Base-by-base conservation (phyloP, 208 protist species). In the Trypanosomatidae sp. region DNA sequence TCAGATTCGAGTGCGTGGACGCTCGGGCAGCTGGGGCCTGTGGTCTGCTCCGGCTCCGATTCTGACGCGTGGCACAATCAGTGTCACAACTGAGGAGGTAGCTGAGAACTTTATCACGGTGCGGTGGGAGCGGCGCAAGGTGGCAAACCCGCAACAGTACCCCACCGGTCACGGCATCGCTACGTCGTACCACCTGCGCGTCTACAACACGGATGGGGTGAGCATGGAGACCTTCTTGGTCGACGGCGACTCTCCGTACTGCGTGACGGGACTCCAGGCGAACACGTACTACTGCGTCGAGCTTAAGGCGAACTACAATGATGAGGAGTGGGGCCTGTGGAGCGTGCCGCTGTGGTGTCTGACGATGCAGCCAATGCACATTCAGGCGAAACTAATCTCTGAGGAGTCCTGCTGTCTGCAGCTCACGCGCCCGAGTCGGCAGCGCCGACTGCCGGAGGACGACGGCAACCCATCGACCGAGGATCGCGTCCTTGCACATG, bases 271-370 rank as follows among this genome's bases (percentile, higher is more conserved):
- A 28, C 80, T 98, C 17, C 78, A 56, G 64, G 85, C 94, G n/a
- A 90, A 98, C 79, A 97, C 86, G 13, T 95, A 94, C 75, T 98
- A 98, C 89, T 95, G 92, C 70, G 82, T 96, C 9, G 90, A 95
- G 76, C 85, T 98, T 17, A 96, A 95, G 84, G 94, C 94, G 56
- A 91, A 96, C 78, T 98, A 98, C 85, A 98, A 97, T 73, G 92
- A 97, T 72, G 92, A 97, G 77, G 92, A 97, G 81, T 98, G 94
- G 92, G 94, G 92, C 13, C 77, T 92, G 64, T 98, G 94, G 92
- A 95, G 92, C 55, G 87, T 86, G 46, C 92, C 92, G 55, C 79
- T 97, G 73, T 95, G 91, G 90, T 97, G 90, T 71, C 84, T 97
- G 53, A 97, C 94, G 58, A 95, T 98, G 92, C 85, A 87, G 73